A percentile compares a stretch with the other conserved stretches of the same genome.
Conservation (phyloP, 768 basidiomycete genomes). For the Arthromyces matolae region DNA sequence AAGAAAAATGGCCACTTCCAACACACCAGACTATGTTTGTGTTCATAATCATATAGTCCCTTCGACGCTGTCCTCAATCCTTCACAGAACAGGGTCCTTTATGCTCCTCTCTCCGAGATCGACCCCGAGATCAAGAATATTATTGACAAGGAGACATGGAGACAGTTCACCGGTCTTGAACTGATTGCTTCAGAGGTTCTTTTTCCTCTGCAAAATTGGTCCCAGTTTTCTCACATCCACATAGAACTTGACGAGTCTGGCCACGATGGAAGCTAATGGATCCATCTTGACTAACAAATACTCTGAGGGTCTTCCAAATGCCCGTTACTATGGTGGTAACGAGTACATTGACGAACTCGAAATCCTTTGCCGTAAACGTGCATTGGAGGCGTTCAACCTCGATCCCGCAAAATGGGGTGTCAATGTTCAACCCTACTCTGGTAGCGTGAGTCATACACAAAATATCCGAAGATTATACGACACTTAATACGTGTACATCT, state of each 20-base stretch:
- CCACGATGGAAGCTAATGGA: constrained; percentile 97
- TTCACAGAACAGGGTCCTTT: constrained; percentile 85
- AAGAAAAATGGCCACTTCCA: constrained; percentile 57
- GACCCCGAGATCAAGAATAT: constrained; percentile 96
- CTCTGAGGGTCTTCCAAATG: constrained; percentile 98
- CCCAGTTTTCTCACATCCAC: constrained; percentile 11
- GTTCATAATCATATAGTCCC: not conserved
- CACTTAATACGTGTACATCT: constrained; percentile 3
- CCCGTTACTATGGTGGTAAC: constrained; percentile 96
- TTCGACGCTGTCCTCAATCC: too few species aligned
- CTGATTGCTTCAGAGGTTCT: constrained; percentile 97
- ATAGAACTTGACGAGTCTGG: constrained; percentile 93
- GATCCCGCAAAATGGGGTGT: constrained; percentile 94
- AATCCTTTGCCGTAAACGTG: constrained; percentile 90
- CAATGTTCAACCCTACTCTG: constrained; percentile 98
- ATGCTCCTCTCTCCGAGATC: constrained; percentile 81
- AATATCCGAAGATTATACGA: not conserved
- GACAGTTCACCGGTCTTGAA: constrained; percentile 96
- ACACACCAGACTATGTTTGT: constrained; percentile 53
- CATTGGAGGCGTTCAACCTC: constrained; percentile 93
- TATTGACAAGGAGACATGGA: constrained; percentile 99
- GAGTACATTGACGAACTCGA: constrained; percentile 98
- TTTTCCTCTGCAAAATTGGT: too few species aligned
- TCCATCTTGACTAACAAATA: constrained; percentile 99
- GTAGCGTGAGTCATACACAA: constrained; percentile 56